Evolutionary conservation across 2,329 filamentous ascomycete genomes (phyloP).

Genomic region (Colletotrichum spinosum): DNA sequence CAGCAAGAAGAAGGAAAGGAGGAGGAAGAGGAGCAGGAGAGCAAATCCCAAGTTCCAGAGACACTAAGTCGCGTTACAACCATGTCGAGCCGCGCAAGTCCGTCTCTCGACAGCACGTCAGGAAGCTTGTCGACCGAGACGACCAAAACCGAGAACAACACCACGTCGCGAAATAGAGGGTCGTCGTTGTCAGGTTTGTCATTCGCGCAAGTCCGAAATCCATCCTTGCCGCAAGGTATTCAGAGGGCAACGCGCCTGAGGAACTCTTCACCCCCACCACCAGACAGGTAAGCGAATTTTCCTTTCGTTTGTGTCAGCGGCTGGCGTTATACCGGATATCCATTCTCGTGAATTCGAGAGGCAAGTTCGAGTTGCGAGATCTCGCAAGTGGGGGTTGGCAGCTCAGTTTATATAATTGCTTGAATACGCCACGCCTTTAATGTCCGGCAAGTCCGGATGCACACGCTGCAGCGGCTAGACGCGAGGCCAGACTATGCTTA

Average conservation of each 20-base stretch:
- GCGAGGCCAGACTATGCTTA: slow-evolving; percentile 7
- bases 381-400: slow-evolving; percentile 2
- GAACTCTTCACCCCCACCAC: slow-evolving; percentile 58
- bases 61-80: slow-evolving; percentile 30
- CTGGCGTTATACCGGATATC: background rate
- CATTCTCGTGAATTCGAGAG: background rate
- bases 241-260: slow-evolving; percentile 60
- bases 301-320: slow-evolving; percentile 10
- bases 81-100: slow-evolving; percentile 27
- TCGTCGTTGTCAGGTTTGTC: slow-evolving; percentile 61
- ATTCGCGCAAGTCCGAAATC: slow-evolving; percentile 58
- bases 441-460: slow-evolving; percentile 5
- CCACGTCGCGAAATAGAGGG: slow-evolving; percentile 43
- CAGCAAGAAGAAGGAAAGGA: slow-evolving; percentile 21
- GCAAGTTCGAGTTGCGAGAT: background rate
- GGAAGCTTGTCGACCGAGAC: slow-evolving; percentile 27
- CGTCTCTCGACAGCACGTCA: slow-evolving; percentile 25
- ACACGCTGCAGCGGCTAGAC: slow-evolving; percentile 20
- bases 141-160: slow-evolving; percentile 16
- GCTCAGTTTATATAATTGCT: background rate
- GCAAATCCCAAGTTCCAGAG: background rate
- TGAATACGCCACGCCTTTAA: background rate
- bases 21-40: background rate
- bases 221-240: slow-evolving; percentile 59
- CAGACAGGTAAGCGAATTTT: slow-evolving; percentile 56